Evolutionary conservation across 163 green algal species (phyloP), one percentile per base, ranked within the genome.

Genomic region (Coccomyxa subellipsoidea): DNA sequence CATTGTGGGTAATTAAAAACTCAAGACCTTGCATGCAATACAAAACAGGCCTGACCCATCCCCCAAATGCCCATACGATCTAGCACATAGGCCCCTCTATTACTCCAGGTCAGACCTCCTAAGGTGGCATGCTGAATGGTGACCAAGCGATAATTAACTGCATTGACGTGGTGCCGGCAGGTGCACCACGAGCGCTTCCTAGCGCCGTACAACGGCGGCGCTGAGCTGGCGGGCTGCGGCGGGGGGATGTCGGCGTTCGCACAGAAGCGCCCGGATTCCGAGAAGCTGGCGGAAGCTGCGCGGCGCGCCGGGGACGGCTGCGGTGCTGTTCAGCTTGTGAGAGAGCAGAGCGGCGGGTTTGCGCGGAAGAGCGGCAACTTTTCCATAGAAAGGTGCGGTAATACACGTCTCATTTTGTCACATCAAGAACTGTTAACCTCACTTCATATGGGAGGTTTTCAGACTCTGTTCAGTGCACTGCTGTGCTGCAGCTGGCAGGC

Each of bases 131-230:
- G n/a, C n/a, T n/a, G n/a, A n/a, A n/a, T n/a, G n/a, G n/a, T n/a
- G n/a, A n/a, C n/a, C n/a, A n/a, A n/a, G n/a, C n/a, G n/a, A n/a
- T n/a, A n/a, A n/a, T n/a, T n/a, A n/a, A n/a, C n/a, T n/a, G n/a
- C n/a, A n/a, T 66, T 18, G 47, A 18, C 47, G 12, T 66, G 12
- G 12, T 18, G 47, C 12, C 18, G 47, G 12, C 47, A 92, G 69
- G 72, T 92, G 34, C 83, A 91, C 75, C 47, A 39, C 32, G 89
- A 93, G 83, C 73, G 70, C 38, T 83, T 79, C 25, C 82, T 90
- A 6, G 81, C 80, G 3, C 84, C 82, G 1, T 88, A 85, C 78
- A 86, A 78, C 35, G 85, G 84, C 66, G 83, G 84, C 7, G 29
- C 71, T 31, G 86, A 90, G 73, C 83, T 93, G 59, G 59, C 71